Base-by-base conservation (phyloP, 2,329 filamentous ascomycete genomes). In the Magnaporthiopsis incrustans region DNA sequence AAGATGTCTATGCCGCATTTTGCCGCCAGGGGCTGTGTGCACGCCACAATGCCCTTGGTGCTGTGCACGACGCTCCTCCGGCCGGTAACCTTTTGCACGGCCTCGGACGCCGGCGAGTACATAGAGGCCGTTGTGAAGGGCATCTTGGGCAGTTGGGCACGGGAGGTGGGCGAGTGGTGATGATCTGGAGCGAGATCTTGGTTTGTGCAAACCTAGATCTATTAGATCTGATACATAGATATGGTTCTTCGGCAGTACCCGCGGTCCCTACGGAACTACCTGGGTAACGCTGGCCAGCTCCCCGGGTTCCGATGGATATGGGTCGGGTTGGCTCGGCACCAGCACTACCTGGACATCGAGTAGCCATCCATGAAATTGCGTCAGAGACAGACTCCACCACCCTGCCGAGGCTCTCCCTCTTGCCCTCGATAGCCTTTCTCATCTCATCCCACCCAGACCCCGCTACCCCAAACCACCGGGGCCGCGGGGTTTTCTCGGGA, bases 1-100 rank as follows among this genome's bases (percentile, higher is more conserved):
- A 98, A 78, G 38, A 97, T 82, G 63, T 89, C 85, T 60, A 97
- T 84, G 26, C 94, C 94, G 64, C 92, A 95, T 76, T 90, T 89
- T 30, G 89, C 89, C 6, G 94, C 94, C 59, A 97, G 81, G 18
- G 94, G 92, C 72, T 97, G 92, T 1, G 92, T 90, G 73, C 89
- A 95, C 27, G 92, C 85, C 59, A 97, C 90, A 64, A 98, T 96
- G 50, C 92, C 93, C 71, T 93, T 89, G 1, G 89, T 92, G 73
- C 92, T 96, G 73, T 98, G 92, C 12, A 97, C 91, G 30, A 95
- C 92, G 70, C 93, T 97, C 67, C 94, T 84, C 53, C 94, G 85
- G 68, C 91, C 94, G 12, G 90, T 77, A 72, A 71, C 72, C 67
- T 84, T 82, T 66, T 82, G 78, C 71, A 91, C 87, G 64, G 79